Evolutionary conservation across 106 monocot genomes (phyloP).

Genomic region (Allium sativum): DNA sequence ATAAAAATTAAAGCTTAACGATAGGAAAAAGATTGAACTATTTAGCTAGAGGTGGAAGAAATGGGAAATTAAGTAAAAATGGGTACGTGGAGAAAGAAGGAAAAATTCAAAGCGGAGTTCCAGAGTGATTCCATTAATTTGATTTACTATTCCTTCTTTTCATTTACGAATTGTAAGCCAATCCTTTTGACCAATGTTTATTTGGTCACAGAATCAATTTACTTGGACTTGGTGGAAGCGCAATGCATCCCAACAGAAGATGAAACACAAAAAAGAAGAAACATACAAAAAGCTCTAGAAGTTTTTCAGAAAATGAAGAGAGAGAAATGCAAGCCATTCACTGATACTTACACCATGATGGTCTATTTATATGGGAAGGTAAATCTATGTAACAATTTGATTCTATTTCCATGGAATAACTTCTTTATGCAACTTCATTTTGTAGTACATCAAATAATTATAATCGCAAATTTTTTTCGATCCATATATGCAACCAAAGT

Average conservation of each 20-base stretch:
- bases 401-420: too few relatives aligned
- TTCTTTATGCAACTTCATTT: too few relatives aligned
- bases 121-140: not conserved
- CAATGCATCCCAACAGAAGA: too few relatives aligned
- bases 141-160: not conserved
- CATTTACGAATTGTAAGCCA: not conserved
- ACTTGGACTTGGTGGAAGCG: not conserved
- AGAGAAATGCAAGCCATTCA: conserved; percentile 51
- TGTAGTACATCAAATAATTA: too few relatives aligned
- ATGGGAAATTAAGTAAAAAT: not conserved
- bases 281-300: conserved; percentile 61
- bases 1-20: conserved; percentile 1
- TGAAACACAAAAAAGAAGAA: conserved; percentile 57
- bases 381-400: not conserved
- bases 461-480: too few relatives aligned
- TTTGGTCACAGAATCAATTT: not conserved
- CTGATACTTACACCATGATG: conserved; percentile 53
- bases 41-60: not conserved
- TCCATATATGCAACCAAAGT: too few relatives aligned
- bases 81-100: not conserved
- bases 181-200: not conserved
- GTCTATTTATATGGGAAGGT: conserved; percentile 85
- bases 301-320: conserved; percentile 80
- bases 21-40: not conserved
- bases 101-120: not conserved